A percentile compares a stretch with the other conserved stretches of the same genome.
These are phyloP conservation scores for Luvunga scandens DNA, from an alignment of 345 rosid species.

Conservation along the genomic window DNA sequence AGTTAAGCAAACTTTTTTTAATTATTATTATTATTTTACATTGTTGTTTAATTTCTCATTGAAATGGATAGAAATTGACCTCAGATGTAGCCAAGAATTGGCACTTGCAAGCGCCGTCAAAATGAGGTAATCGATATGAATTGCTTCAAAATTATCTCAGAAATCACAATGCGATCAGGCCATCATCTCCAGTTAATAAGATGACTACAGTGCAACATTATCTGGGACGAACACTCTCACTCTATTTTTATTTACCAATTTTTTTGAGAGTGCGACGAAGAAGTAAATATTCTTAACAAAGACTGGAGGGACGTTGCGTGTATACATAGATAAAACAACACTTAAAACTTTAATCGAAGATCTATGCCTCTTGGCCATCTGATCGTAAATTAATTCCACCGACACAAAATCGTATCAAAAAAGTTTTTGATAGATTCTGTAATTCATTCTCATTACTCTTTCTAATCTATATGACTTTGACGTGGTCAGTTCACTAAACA, in stretches of 20 bases:
- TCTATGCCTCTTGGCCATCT: not conserved
- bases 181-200: too few species aligned
- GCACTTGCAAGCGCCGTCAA: not conserved
- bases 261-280: too few species aligned
- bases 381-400: not conserved
- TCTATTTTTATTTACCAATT: too few species aligned
- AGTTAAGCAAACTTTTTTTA: not conserved
- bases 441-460: not conserved
- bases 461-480: not conserved
- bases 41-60: not conserved
- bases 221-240: too few species aligned
- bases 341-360: not conserved
- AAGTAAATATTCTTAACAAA: too few species aligned
- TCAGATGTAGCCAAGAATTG: not conserved
- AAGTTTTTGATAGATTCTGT: not conserved
- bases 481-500: not conserved
- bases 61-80: slow-evolving; percentile 6
- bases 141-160: not conserved
- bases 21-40: too few species aligned
- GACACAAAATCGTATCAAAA: not conserved
- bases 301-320: too few species aligned
- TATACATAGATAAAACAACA: too few species aligned
- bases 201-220: not conserved
- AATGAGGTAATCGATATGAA: not conserved
- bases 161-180: too few species aligned